Conservation (phyloP, 176 grass and related monocot genomes). For the Oropetium thomaeum region DNA sequence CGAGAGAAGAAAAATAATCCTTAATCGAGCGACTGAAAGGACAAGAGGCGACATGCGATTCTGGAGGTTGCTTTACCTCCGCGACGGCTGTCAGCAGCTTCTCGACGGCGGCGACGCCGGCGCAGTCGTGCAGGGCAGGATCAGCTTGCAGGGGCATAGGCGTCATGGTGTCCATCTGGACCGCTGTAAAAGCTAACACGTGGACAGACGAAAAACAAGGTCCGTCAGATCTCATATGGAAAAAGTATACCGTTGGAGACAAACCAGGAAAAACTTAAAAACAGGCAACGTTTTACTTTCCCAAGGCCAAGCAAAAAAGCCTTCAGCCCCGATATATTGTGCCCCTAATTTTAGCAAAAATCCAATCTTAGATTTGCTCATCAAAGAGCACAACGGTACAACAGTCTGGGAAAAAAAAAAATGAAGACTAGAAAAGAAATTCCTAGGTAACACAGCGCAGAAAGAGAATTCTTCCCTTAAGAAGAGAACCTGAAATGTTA, state of each 20-base stretch:
- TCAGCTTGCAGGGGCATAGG: neutral
- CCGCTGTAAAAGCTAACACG: slow-evolving; percentile 35
- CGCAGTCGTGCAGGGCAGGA: neutral
- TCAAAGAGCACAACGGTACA: neutral
- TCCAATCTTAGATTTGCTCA: slow-evolving; percentile 16
- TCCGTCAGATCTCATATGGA: slow-evolving; percentile 41
- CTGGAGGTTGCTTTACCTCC: slow-evolving; percentile 19
- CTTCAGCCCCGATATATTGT: neutral
- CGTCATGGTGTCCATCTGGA: slow-evolving; percentile 42
- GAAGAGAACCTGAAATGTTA: slow-evolving; percentile 17
- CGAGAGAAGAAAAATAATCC: neutral
- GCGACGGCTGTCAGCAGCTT: slow-evolving; percentile 5
- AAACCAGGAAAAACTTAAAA: slow-evolving; percentile 44
- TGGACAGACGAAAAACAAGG: slow-evolving; percentile 18
- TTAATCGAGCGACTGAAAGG: neutral
- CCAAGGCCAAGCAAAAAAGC: slow-evolving; percentile 21
- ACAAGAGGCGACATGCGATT: neutral
- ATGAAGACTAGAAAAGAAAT: neutral
- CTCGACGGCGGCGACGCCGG: slow-evolving; percentile 1
- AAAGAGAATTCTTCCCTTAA: neutral
- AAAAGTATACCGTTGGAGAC: slow-evolving; percentile 41
- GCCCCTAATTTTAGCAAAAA: slow-evolving; percentile 44
- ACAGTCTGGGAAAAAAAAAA: slow-evolving; percentile 8
- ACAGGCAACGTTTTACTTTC: slow-evolving; percentile 22
- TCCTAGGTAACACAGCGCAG: neutral